phyloP scores from a whole-genome alignment of 805 yeast genomes.

The Wickerhamiella sergipiensis region DNA sequence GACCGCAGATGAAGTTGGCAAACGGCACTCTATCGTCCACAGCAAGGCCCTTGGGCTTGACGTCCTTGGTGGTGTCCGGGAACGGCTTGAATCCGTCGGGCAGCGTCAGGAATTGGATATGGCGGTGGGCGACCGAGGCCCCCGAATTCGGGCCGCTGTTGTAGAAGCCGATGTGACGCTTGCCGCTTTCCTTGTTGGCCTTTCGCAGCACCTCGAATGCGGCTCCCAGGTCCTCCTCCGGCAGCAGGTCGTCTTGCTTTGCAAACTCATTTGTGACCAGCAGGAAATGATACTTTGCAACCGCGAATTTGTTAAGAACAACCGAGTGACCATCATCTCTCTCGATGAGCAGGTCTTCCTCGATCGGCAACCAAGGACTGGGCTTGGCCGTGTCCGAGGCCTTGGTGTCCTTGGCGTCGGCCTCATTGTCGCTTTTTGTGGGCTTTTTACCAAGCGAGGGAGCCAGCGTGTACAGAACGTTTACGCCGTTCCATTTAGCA shows the following conservation, averaged over 20 bases:
- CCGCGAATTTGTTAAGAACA: slow-evolving; percentile 78
- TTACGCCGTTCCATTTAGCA: slow-evolving; percentile 23
- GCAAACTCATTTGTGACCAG: slow-evolving; percentile 62
- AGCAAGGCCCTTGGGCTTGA: slow-evolving; percentile 24
- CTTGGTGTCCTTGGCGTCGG: slow-evolving; percentile 1
- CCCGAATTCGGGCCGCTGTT: slow-evolving; percentile 84
- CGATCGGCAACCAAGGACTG: slow-evolving; percentile 72
- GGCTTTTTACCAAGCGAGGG: slow-evolving; percentile 27
- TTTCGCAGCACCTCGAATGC: slow-evolving; percentile 40
- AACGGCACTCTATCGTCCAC: slow-evolving; percentile 45
- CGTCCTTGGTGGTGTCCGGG: slow-evolving; percentile 35
- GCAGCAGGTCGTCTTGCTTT: slow-evolving; percentile 57
- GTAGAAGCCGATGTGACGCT: slow-evolving; percentile 65
- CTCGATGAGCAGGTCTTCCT: slow-evolving; percentile 53
- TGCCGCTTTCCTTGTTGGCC: slow-evolving; percentile 32
- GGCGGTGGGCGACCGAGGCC: slow-evolving; percentile 91
- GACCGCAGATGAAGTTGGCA: slow-evolving; percentile 69
- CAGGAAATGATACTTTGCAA: slow-evolving; percentile 65
- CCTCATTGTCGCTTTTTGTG: slow-evolving; percentile 3
- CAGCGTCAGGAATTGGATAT: slow-evolving; percentile 68
- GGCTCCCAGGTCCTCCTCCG: slow-evolving; percentile 53
- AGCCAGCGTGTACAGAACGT: slow-evolving; percentile 24
- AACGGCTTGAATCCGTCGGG: slow-evolving; percentile 46
- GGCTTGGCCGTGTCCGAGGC: not conserved
- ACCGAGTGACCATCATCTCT: slow-evolving; percentile 42